Evolutionary conservation across 768 basidiomycete genomes (phyloP).

Genomic region (Hygrophoropsis aurantiaca): DNA sequence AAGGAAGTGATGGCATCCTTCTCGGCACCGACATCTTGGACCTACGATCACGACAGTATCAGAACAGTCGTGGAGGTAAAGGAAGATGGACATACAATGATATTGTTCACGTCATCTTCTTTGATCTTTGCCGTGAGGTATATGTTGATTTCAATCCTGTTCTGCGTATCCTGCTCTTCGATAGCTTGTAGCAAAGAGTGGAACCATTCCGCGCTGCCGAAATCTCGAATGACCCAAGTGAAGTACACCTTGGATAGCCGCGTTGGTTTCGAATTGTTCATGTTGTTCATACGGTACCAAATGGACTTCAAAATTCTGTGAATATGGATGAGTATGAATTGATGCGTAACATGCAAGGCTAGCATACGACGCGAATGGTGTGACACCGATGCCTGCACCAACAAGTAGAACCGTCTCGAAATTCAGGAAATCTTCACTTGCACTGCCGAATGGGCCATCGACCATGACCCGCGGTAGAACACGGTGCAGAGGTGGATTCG

Average conservation of each 20-base stretch:
- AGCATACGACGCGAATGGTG: conserved; percentile 90
- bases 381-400: conserved; percentile 95
- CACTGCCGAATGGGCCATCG: conserved; percentile 93
- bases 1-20: conserved; percentile 89
- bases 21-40: conserved; percentile 90
- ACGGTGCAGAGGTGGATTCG: conserved; percentile 63
- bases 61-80: neutral
- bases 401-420: conserved; percentile 88
- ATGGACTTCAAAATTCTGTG: conserved; percentile 81
- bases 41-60: conserved; percentile 33
- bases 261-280: conserved; percentile 71
- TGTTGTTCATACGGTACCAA: conserved; percentile 95
- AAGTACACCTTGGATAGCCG: conserved; percentile 91
- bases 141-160: conserved; percentile 90
- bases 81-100: conserved; percentile 54
- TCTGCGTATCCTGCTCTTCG: conserved; percentile 86
- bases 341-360: neutral
- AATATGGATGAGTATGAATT: conserved; percentile 1
- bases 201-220: conserved; percentile 90
- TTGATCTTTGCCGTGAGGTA: conserved; percentile 90
- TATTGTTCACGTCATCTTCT: conserved; percentile 93
- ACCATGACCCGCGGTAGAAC: conserved; percentile 91
- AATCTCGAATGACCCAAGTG: conserved; percentile 95
- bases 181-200: conserved; percentile 90
- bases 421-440: conserved; percentile 88